Evolutionary conservation across 805 yeast species (phyloP).

Genomic region (Starmerella apis): DNA sequence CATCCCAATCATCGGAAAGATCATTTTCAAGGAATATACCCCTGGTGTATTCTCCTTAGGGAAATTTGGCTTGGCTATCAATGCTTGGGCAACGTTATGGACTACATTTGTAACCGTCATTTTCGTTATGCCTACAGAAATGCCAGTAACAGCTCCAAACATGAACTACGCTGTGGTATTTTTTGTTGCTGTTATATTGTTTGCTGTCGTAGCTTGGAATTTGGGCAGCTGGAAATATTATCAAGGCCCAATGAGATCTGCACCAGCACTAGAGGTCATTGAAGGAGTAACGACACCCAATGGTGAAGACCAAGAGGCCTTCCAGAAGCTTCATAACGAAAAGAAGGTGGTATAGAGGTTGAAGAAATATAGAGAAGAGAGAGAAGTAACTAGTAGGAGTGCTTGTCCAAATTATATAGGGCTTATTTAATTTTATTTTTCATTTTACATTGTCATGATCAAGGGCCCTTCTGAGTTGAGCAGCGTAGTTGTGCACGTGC

Average conservation of each 20-base stretch:
- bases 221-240: constrained; percentile 20
- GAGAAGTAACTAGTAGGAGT: too few relatives aligned
- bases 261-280: neutral
- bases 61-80: constrained; percentile 26
- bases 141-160: constrained; percentile 25
- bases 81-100: constrained; percentile 23
- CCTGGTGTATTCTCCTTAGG: constrained; percentile 65
- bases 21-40: constrained; percentile 46
- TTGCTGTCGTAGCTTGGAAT: constrained; percentile 19
- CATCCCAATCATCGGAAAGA: constrained; percentile 51
- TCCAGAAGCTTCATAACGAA: neutral
- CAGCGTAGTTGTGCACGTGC: too few relatives aligned
- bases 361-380: too few relatives aligned
- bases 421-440: too few relatives aligned
- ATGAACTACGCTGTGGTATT: constrained; percentile 28
- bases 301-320: neutral
- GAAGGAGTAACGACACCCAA: neutral
- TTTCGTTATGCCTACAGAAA: constrained; percentile 24
- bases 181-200: constrained; percentile 20
- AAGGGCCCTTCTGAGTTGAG: too few relatives aligned
- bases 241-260: constrained; percentile 11
- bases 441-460: too few relatives aligned
- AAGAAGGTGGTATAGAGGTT: neutral
- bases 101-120: constrained; percentile 23
- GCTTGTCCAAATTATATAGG: too few relatives aligned